Percentiles rank a stretch among this genome's conserved stretches.
Evolutionary conservation across 2,329 filamentous ascomycete species (phyloP).

Genomic region (Trichoderma gracile): DNA sequence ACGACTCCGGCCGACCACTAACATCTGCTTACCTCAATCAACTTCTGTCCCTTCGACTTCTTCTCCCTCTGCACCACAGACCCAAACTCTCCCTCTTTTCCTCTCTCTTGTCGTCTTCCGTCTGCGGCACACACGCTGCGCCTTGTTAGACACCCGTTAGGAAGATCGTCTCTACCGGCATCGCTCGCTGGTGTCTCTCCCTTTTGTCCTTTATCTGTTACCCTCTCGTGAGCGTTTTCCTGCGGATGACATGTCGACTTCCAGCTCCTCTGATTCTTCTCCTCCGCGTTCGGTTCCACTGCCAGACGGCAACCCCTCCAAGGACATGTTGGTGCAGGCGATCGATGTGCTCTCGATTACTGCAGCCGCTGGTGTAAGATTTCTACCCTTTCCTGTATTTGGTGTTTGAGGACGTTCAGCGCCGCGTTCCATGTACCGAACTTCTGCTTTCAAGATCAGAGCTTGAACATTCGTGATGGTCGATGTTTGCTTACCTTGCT

Average conservation of each 20-base stretch:
- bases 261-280: slow-evolving; percentile 34
- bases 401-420: neutral
- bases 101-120: slow-evolving; percentile 33
- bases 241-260: slow-evolving; percentile 36
- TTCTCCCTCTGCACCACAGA: slow-evolving; percentile 18
- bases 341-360: slow-evolving; percentile 27
- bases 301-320: slow-evolving; percentile 28
- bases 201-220: slow-evolving; percentile 9
- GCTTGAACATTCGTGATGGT: neutral
- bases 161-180: slow-evolving; percentile 32
- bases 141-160: slow-evolving; percentile 30
- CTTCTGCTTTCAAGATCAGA: neutral
- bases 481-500: neutral
- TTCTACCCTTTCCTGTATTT: neutral
- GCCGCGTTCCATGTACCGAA: no score
- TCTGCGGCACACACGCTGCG: slow-evolving; percentile 25
- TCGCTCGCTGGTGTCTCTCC: slow-evolving; percentile 18
- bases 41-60: slow-evolving; percentile 16
- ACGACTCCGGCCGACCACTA: neutral
- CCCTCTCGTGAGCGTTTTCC: neutral
- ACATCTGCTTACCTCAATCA: slow-evolving; percentile 27
- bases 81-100: slow-evolving; percentile 13
- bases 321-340: slow-evolving; percentile 29
- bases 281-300: slow-evolving; percentile 32
- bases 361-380: slow-evolving; percentile 29